phyloP scores from a whole-genome alignment of 305 asterid species.

The Petunia hybrid region DNA sequence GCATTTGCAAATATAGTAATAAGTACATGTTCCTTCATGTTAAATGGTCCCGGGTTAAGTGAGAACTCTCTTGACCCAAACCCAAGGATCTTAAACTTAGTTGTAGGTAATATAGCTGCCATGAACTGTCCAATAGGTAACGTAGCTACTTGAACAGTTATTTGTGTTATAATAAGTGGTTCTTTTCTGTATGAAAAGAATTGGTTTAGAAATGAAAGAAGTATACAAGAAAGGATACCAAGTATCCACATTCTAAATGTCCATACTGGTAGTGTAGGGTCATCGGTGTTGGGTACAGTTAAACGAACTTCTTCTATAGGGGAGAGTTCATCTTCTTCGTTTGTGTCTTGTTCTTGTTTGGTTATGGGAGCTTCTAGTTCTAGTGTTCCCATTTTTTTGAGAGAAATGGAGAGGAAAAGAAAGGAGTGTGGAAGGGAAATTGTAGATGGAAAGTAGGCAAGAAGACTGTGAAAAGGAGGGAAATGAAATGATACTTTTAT shows the following conservation, averaged over 20 bases:
- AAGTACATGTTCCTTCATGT: slow-evolving; percentile 84
- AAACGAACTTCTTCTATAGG: slow-evolving; percentile 75
- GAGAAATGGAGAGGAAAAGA: neutral
- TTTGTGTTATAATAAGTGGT: slow-evolving; percentile 58
- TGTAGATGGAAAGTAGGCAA: neutral
- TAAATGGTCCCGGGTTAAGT: slow-evolving; percentile 82
- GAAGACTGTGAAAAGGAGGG: neutral
- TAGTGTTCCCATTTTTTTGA: slow-evolving; percentile 28
- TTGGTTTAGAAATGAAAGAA: slow-evolving; percentile 67
- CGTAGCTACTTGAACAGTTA: slow-evolving; percentile 68
- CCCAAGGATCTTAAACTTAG: slow-evolving; percentile 60
- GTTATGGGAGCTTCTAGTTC: slow-evolving; percentile 30
- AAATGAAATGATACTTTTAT: neutral
- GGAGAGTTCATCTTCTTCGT: slow-evolving; percentile 49
- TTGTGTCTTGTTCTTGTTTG: neutral
- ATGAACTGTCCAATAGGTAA: slow-evolving; percentile 73
- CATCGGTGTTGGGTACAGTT: slow-evolving; percentile 63
- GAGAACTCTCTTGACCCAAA: slow-evolving; percentile 63
- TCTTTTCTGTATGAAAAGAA: slow-evolving; percentile 66
- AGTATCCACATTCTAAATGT: slow-evolving; percentile 82
- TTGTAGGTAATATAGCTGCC: slow-evolving; percentile 64
- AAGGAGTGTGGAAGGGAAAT: neutral
- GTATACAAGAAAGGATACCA: slow-evolving; percentile 58
- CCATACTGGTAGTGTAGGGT: slow-evolving; percentile 70
- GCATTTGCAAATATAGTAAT: slow-evolving; percentile 82